A percentile compares a stretch with the other conserved stretches of the same genome.
Conservation (phyloP, 1,284 basidiomycete genomes). For the Pyrrhoderma noxium region DNA sequence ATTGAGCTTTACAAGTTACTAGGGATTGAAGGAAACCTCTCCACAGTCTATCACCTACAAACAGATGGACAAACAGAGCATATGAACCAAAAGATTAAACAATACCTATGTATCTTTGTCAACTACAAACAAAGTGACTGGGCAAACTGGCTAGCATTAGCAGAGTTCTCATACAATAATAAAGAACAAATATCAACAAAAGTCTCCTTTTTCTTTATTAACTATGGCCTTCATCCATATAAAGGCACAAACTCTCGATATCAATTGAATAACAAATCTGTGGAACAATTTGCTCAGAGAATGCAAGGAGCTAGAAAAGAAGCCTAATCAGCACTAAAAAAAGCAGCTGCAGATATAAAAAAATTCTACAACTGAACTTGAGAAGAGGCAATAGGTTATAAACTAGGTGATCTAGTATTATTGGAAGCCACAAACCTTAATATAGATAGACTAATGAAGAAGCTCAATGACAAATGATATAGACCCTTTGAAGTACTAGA, state of each 20-base stretch:
- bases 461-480: not conserved
- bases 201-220: not conserved
- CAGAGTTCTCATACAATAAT: not conserved
- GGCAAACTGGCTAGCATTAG: not conserved
- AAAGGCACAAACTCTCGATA: not conserved
- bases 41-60: conserved; percentile 2
- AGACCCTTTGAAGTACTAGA: not conserved
- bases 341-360: no score
- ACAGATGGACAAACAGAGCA: no score
- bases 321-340: no score
- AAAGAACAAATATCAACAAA: not conserved
- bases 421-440: not conserved
- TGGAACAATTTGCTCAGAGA: no score
- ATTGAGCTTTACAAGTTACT: conserved; percentile 13
- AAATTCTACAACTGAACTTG: no score
- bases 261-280: no score
- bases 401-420: no score
- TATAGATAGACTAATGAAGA: not conserved
- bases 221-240: not conserved
- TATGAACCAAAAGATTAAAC: no score
- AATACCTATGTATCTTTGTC: no score
- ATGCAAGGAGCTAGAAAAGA: no score
- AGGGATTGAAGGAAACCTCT: not conserved
- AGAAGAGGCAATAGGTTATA: no score
- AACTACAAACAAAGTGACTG: not conserved